phyloP scores from a whole-genome alignment of 306 rosid genomes.

The Comarum palustre region DNA sequence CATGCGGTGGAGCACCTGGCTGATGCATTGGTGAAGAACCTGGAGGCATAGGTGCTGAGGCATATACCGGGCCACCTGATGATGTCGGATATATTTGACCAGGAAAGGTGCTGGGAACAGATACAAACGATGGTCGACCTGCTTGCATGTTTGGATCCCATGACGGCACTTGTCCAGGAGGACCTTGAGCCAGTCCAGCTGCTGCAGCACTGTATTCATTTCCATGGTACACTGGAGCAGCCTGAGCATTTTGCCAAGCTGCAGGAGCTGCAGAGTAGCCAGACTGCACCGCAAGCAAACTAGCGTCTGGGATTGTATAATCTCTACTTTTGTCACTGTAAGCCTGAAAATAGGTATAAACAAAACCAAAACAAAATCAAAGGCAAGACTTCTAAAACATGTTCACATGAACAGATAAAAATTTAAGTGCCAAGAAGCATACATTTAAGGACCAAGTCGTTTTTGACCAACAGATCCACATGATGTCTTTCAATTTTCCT shows the following conservation, averaged over 20 bases:
- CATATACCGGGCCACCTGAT: slow-evolving; percentile 42
- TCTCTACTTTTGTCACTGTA: slow-evolving; percentile 87
- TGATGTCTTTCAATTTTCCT: slow-evolving; percentile 43
- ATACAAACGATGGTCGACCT: slow-evolving; percentile 41
- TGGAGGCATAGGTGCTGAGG: slow-evolving; percentile 40
- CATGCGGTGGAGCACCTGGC: slow-evolving; percentile 33
- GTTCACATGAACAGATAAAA: slow-evolving; percentile 25
- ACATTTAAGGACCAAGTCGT: slow-evolving; percentile 54
- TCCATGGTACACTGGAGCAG: slow-evolving; percentile 48
- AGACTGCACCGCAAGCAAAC: slow-evolving; percentile 40
- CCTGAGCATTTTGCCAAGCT: slow-evolving; percentile 50
- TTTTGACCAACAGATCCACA: slow-evolving; percentile 56
- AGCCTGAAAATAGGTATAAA: slow-evolving; percentile 46
- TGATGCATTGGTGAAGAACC: slow-evolving; percentile 48
- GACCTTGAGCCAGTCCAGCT: slow-evolving; percentile 46
- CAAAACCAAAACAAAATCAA: slow-evolving; percentile 9
- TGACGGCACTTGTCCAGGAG: slow-evolving; percentile 57
- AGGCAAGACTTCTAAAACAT: slow-evolving; percentile 10
- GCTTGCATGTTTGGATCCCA: slow-evolving; percentile 72
- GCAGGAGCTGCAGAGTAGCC: slow-evolving; percentile 33
- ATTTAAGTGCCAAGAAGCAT: slow-evolving; percentile 67
- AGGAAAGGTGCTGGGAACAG: slow-evolving; percentile 50
- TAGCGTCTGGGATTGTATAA: slow-evolving; percentile 51
- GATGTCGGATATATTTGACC: slow-evolving; percentile 48
- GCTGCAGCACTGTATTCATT: slow-evolving; percentile 30